Evolutionary conservation across 768 basidiomycete species (phyloP), one percentile per base, ranked within the genome.

Genomic region (Amanita pallidorosea): DNA sequence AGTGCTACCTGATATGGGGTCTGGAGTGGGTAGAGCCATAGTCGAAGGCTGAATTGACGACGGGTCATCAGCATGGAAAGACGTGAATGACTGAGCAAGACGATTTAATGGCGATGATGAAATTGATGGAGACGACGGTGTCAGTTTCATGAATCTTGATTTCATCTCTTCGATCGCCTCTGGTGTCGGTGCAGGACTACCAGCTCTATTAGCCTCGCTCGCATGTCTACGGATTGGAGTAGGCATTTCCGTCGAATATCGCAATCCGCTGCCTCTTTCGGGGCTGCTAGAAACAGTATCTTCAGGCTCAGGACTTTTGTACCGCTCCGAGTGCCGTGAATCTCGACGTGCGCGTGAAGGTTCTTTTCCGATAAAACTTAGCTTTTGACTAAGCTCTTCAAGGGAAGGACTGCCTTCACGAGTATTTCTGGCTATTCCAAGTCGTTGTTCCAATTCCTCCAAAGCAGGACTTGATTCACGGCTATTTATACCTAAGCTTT

Each of bases 161-260:
- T 82, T 85, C 77, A 83, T 79, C 57, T 81, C 76, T 60, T 81
- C 75, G 42, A 81, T 67, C 2, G 79, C 77, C 20, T 79, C 76
- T 23, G 66, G 59, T 5, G 74, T 73, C 6, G 72, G 68, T 18
- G 58, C 58, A 29, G 70, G 64, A 54, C 62, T 70, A 31, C 58
- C 3, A 34, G 17, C 13, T 37, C 47, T 23, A 12, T 12, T 23
- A 8, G 29, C 5, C 11, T 33, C 59, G 7, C 61, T 56, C 0
- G 48, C 51, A 36, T 62, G 64, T 31, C 55, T 54, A 22, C 60
- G 59, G 12, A 59, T 34, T 33, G 65, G 63, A 25, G 58, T 66
- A 5, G 55, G 54, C 47, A 53, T 64, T 50, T 55, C 53, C 36
- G 54, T 54, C 38, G 53, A 52, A 37, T 62, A 54, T 51, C 52